A percentile compares a stretch with the other conserved stretches of the same genome.
Conservation (phyloP, 208 protist species). For the Herpetomonas tarakana region DNA sequence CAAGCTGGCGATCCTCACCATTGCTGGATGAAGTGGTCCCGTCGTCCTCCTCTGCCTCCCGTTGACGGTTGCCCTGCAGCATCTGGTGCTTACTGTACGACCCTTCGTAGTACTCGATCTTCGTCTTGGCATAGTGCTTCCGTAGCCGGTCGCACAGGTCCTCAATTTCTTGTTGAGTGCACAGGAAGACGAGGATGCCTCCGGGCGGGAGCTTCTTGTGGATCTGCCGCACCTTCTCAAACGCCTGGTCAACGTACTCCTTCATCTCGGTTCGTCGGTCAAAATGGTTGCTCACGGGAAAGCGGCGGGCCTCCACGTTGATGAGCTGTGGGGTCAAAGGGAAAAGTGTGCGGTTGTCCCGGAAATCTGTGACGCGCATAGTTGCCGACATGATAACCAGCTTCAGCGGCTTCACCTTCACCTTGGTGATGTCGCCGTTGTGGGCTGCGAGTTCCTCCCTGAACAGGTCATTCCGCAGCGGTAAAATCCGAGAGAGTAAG, state of each 20-base stretch:
- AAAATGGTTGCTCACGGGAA: constrained; percentile 97
- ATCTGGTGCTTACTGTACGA: constrained; percentile 68
- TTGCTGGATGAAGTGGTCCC: constrained; percentile 30
- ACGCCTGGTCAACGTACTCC: constrained; percentile 95
- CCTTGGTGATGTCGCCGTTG: constrained; percentile 42
- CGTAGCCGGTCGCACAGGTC: constrained; percentile 82
- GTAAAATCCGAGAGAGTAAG: constrained; percentile 97
- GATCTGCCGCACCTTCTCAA: constrained; percentile 95
- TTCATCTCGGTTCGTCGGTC: constrained; percentile 88
- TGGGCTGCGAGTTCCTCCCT: constrained; percentile 59
- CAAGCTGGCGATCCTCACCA: constrained; percentile 44
- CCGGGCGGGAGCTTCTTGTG: constrained; percentile 97
- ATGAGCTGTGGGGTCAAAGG: constrained; percentile 92
- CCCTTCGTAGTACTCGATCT: constrained; percentile 86
- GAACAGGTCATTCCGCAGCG: constrained; percentile 90
- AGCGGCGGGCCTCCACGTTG: constrained; percentile 95
- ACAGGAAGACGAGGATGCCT: constrained; percentile 98
- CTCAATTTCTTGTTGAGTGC: constrained; percentile 96
- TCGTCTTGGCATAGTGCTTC: constrained; percentile 71
- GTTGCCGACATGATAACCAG: constrained; percentile 94
- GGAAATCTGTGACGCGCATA: constrained; percentile 91
- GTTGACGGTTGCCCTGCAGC: constrained; percentile 8
- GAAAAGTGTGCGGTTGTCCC: constrained; percentile 96
- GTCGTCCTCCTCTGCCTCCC: constrained; percentile 12
- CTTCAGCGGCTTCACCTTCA: constrained; percentile 76